phyloP scores from a whole-genome alignment of 1,139 yeast species.

The Saccharomycopsis hybrid region DNA sequence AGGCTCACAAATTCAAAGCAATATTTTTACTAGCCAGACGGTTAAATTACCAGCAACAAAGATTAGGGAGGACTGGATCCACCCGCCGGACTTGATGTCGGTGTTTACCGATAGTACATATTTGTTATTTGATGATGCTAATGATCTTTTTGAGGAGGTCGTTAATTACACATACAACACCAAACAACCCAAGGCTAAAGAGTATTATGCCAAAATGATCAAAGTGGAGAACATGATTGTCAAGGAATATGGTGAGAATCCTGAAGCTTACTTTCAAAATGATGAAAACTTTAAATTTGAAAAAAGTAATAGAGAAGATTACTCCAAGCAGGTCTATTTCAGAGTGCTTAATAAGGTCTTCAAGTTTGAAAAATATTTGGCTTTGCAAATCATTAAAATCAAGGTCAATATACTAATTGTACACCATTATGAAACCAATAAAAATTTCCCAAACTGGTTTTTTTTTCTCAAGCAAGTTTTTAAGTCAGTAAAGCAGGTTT shows the following conservation, averaged over 20 bases:
- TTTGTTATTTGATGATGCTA: not conserved
- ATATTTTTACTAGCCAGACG: not conserved
- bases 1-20: constrained; percentile 4
- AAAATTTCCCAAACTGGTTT: constrained; percentile 1
- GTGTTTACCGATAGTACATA: not conserved
- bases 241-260: not conserved
- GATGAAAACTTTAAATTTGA: not conserved
- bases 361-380: constrained; percentile 1
- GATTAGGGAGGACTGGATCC: not conserved
- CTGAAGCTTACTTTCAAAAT: not conserved
- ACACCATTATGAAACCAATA: constrained; percentile 1
- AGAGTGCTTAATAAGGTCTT: not conserved
- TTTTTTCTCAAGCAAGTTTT: constrained; percentile 3
- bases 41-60: not conserved
- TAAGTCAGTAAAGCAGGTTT: not conserved
- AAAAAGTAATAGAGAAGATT: not conserved
- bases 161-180: not conserved
- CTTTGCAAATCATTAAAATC: not conserved
- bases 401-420: not conserved
- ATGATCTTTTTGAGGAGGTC: not conserved
- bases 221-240: not conserved
- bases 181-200: not conserved
- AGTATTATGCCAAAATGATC: not conserved
- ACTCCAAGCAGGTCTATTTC: not conserved
- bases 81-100: not conserved